A percentile compares a stretch with the other conserved stretches of the same genome.
phyloP scores from a whole-genome alignment of 805 yeast genomes.

The Schwanniomyces pseudopolymorphus region DNA sequence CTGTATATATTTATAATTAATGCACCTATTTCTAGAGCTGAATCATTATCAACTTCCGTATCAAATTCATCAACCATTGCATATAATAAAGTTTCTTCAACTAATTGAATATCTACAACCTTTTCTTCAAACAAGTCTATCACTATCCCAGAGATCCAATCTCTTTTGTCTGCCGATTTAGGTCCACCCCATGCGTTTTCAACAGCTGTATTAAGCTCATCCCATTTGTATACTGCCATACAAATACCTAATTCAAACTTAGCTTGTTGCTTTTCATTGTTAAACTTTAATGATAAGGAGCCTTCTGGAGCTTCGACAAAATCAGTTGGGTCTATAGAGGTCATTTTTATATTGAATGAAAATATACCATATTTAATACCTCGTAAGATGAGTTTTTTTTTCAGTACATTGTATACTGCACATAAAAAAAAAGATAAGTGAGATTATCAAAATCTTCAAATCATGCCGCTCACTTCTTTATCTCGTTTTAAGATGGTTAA shows the following conservation, averaged over 20 bases:
- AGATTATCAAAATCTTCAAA: not conserved
- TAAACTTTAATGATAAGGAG: slow-evolving; percentile 36
- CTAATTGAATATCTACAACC: slow-evolving; percentile 70
- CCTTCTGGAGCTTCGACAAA: slow-evolving; percentile 54
- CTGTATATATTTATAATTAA: slow-evolving; percentile 64
- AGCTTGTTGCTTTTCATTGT: slow-evolving; percentile 69
- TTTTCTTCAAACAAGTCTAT: slow-evolving; percentile 72
- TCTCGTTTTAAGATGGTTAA: slow-evolving; percentile 60
- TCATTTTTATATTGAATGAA: slow-evolving; percentile 15
- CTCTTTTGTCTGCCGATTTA: slow-evolving; percentile 85
- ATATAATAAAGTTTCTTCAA: slow-evolving; percentile 81
- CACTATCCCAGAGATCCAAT: slow-evolving; percentile 86
- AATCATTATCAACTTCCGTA: slow-evolving; percentile 82
- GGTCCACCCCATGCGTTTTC: slow-evolving; percentile 96
- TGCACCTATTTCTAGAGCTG: slow-evolving; percentile 73
- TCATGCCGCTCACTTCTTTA: slow-evolving; percentile 11
- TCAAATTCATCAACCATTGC: slow-evolving; percentile 97
- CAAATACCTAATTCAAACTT: slow-evolving; percentile 91
- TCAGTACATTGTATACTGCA: not conserved
- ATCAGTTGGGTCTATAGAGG: slow-evolving; percentile 45
- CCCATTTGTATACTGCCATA: slow-evolving; percentile 90
- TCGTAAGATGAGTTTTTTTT: not conserved
- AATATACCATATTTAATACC: not conserved
- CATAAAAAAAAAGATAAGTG: not conserved
- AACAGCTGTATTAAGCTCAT: slow-evolving; percentile 82